Conservation (phyloP, 352 stramenopile species). For the Elongisporangium undulatum region DNA sequence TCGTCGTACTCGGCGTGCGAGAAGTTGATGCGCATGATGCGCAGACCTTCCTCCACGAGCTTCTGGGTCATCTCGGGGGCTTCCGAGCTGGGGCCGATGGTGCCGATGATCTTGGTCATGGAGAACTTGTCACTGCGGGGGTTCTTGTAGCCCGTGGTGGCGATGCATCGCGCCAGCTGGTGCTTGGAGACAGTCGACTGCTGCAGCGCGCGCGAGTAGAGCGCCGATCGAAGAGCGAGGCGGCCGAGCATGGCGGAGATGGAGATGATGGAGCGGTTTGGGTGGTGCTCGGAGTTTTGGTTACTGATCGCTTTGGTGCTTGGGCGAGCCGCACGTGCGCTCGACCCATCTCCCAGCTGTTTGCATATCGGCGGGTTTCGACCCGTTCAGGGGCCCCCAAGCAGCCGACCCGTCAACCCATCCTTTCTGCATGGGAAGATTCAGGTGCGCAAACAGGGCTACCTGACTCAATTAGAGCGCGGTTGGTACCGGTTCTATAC, state of each 20-base stretch:
- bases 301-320: not conserved
- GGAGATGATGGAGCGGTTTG: not conserved
- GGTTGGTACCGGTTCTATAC: not conserved
- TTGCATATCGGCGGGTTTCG: not conserved
- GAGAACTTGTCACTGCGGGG: conserved; percentile 80
- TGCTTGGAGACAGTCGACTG: not conserved
- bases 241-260: conserved; percentile 18
- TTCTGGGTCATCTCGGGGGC: conserved; percentile 70
- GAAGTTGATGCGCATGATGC: conserved; percentile 95
- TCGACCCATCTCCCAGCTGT: not conserved
- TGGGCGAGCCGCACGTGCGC: not conserved
- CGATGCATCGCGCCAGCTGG: conserved; percentile 3
- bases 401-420: not conserved
- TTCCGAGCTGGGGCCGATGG: conserved; percentile 88
- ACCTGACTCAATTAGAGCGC: not conserved
- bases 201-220: conserved; percentile 15
- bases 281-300: not conserved
- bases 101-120: conserved; percentile 93
- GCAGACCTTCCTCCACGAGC: conserved; percentile 85
- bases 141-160: conserved; percentile 63
- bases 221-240: conserved; percentile 15
- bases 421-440: not conserved
- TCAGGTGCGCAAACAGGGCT: not conserved
- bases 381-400: not conserved
- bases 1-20: conserved; percentile 92